Evolutionary conservation across 2,329 filamentous ascomycete genomes (phyloP).

Genomic region (Pyrenochaeta sp.): DNA sequence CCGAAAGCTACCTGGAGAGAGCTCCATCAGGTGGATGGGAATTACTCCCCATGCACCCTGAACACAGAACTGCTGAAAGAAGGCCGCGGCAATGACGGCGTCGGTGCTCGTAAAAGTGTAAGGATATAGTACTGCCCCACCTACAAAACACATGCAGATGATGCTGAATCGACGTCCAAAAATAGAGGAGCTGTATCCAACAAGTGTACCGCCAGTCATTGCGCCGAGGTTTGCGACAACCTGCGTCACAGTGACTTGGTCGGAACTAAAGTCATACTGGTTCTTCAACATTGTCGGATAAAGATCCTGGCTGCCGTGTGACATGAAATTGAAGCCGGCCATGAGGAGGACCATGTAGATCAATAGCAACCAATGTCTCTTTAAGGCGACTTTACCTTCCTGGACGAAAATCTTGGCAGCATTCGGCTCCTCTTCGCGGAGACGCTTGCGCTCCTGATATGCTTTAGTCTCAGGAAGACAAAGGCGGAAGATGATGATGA

Average conservation of each 20-base stretch:
- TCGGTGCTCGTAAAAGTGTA: conserved; percentile 75
- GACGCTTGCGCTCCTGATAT: conserved; percentile 71
- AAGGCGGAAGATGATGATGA: conserved; percentile 82
- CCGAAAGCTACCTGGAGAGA: conserved; percentile 75
- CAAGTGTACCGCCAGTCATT: conserved; percentile 56
- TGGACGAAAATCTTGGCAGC: conserved; percentile 73
- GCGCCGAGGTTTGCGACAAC: conserved; percentile 61
- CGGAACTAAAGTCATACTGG: conserved; percentile 63
- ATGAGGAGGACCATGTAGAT: conserved; percentile 85
- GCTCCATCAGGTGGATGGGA: conserved; percentile 77
- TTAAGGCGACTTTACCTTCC: conserved; percentile 81
- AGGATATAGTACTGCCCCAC: conserved; percentile 82
- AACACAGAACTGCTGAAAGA: conserved; percentile 72
- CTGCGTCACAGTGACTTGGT: conserved; percentile 59
- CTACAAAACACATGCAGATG: conserved; percentile 63
- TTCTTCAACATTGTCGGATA: conserved; percentile 69
- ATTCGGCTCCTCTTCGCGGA: conserved; percentile 67
- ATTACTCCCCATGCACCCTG: conserved; percentile 57
- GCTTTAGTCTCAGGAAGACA: conserved; percentile 80
- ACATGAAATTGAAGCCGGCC: conserved; percentile 94
- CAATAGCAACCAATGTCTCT: conserved; percentile 81
- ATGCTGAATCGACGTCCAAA: conserved; percentile 59
- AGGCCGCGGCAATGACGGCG: conserved; percentile 78
- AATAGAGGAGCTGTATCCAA: conserved; percentile 57
- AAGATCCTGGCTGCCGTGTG: conserved; percentile 75